Percentiles rank a stretch among this genome's conserved stretches.
phyloP scores from a whole-genome alignment of 2,329 filamentous ascomycete species.

The Aspergillus sp. region DNA sequence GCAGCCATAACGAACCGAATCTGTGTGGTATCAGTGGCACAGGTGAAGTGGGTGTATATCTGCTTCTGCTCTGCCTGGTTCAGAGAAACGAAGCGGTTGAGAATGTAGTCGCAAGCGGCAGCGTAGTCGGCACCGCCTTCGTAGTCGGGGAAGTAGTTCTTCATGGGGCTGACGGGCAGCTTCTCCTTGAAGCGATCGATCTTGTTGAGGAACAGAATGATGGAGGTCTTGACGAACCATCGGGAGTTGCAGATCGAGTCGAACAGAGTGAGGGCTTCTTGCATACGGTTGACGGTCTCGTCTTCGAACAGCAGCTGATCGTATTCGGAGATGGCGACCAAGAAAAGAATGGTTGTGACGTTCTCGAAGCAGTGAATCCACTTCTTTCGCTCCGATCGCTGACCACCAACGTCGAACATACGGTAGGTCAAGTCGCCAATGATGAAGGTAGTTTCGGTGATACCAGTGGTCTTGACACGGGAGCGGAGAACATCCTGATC shows the following conservation, averaged over 20 bases:
- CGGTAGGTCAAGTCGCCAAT: slow-evolving; percentile 91
- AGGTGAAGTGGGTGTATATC: slow-evolving; percentile 99
- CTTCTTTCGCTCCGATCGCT: slow-evolving; percentile 96
- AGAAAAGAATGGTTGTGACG: slow-evolving; percentile 91
- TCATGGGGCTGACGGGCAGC: slow-evolving; percentile 67
- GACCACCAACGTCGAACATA: slow-evolving; percentile 96
- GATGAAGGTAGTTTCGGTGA: slow-evolving; percentile 93
- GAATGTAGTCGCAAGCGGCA: slow-evolving; percentile 95
- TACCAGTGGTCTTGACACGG: slow-evolving; percentile 96
- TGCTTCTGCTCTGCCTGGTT: slow-evolving; percentile 99
- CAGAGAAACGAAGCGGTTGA: slow-evolving; percentile 95
- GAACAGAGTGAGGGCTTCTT: slow-evolving; percentile 66
- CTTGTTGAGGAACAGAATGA: slow-evolving; percentile 72
- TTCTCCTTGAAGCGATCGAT: slow-evolving; percentile 73
- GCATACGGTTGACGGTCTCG: slow-evolving; percentile 81
- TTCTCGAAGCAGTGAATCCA: slow-evolving; percentile 99
- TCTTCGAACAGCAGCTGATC: slow-evolving; percentile 95
- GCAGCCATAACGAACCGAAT: slow-evolving; percentile 99
- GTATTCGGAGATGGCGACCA: slow-evolving; percentile 96
- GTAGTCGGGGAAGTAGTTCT: slow-evolving; percentile 72
- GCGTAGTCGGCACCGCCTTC: slow-evolving; percentile 94
- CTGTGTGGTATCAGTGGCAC: slow-evolving; percentile 96
- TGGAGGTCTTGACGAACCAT: slow-evolving; percentile 69
- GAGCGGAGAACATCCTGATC: slow-evolving; percentile 93
- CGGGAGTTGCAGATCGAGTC: slow-evolving; percentile 69